These are phyloP conservation scores for Rhodamnia rubescens DNA, from an alignment of 345 rosid species.

Conservation along the genomic window DNA sequence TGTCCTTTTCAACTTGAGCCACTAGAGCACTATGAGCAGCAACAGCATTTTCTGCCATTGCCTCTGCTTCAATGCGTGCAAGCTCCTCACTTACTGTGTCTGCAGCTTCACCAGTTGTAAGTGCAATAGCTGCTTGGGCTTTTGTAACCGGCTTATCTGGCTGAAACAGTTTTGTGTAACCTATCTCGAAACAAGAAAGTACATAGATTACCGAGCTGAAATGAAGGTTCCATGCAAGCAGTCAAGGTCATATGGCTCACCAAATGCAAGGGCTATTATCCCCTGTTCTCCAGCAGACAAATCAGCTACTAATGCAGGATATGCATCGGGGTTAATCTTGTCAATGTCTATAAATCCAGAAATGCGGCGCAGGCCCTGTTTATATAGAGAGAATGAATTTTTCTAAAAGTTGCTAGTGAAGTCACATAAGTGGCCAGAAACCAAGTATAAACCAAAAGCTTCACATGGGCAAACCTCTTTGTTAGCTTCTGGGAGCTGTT, in stretches of 20 bases:
- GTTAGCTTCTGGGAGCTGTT: conserved; percentile 80
- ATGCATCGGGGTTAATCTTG: conserved; percentile 79
- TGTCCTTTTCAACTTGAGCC: conserved; percentile 74
- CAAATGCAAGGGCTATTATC: conserved; percentile 78
- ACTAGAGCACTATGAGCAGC: conserved; percentile 64
- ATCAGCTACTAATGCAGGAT: conserved; percentile 90
- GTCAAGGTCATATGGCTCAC: conserved; percentile 34
- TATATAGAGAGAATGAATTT: background rate
- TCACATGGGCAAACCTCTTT: conserved; percentile 35
- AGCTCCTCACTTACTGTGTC: conserved; percentile 78
- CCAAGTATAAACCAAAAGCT: background rate
- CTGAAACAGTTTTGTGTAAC: conserved; percentile 83
- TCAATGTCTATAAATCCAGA: conserved; percentile 83
- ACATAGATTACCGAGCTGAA: conserved; percentile 5
- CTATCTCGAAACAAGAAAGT: conserved; percentile 15
- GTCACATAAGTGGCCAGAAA: background rate
- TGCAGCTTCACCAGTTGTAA: conserved; percentile 74
- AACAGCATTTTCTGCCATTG: conserved; percentile 84
- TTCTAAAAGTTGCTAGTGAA: background rate
- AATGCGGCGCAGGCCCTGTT: conserved; percentile 48
- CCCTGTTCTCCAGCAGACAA: conserved; percentile 81
- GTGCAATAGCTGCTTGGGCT: conserved; percentile 91
- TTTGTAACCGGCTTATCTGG: conserved; percentile 92
- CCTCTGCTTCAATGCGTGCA: conserved; percentile 85
- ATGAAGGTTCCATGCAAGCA: conserved; percentile 1